A percentile compares a stretch with the other conserved stretches of the same genome.
Evolutionary conservation across 805 yeast species (phyloP).

Genomic region (Pichia ethanolica): DNA sequence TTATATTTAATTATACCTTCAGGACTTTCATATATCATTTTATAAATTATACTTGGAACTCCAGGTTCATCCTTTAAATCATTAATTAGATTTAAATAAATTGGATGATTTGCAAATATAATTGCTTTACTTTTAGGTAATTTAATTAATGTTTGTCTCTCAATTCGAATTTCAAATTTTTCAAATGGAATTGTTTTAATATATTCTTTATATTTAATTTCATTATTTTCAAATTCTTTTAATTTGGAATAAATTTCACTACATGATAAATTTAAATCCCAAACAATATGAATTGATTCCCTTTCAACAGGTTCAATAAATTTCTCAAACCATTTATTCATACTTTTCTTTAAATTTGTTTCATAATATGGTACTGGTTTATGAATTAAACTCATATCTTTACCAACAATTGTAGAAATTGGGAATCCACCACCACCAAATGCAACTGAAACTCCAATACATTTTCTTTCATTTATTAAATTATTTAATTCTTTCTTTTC

Average conservation of each 20-base stretch:
- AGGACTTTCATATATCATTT: conserved; percentile 40
- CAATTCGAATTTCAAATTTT: conserved; percentile 39
- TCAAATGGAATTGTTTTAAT: conserved; percentile 30
- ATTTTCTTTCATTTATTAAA: conserved; percentile 17
- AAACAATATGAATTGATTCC: conserved; percentile 42
- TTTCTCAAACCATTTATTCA: conserved; percentile 44
- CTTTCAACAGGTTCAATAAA: conserved; percentile 41
- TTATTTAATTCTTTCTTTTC: too few species aligned
- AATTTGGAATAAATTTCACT: conserved; percentile 25
- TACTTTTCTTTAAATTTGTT: conserved; percentile 37
- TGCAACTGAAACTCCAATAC: conserved; percentile 45
- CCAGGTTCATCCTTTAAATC: conserved; percentile 43
- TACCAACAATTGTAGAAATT: conserved; percentile 24
- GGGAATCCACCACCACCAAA: conserved; percentile 49
- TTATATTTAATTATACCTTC: conserved; percentile 39
- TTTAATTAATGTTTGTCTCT: conserved; percentile 39
- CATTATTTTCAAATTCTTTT: conserved; percentile 31
- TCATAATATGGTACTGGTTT: conserved; percentile 42
- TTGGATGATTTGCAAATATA: conserved; percentile 25
- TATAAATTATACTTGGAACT: conserved; percentile 35
- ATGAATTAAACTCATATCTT: conserved; percentile 38
- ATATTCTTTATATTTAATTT: conserved; percentile 21
- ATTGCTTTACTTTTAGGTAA: conserved; percentile 35
- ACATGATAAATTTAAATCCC: conserved; percentile 36
- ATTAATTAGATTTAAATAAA: conserved; percentile 29